phyloP scores from a whole-genome alignment of 306 rosid species.

The Quercus gilva region DNA sequence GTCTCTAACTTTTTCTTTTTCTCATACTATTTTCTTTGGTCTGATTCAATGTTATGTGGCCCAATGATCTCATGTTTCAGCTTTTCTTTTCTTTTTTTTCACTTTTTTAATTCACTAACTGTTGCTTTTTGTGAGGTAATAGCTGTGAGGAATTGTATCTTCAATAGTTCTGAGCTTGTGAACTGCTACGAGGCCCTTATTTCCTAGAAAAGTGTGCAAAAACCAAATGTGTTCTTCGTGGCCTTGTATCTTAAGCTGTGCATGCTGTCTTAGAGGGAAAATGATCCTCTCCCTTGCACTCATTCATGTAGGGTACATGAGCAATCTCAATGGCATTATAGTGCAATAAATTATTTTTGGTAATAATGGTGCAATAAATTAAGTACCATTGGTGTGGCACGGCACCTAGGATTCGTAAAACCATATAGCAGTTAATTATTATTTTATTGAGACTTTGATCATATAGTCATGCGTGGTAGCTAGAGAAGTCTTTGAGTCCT shows the following conservation, averaged over 20 bases:
- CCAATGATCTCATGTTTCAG: conserved; percentile 8
- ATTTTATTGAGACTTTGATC: too few species aligned
- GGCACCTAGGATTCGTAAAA: too few species aligned
- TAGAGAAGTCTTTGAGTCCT: too few species aligned
- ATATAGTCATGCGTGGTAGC: too few species aligned
- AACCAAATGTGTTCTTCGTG: conserved; percentile 6
- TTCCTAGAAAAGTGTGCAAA: conserved; percentile 31
- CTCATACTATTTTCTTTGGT: conserved; percentile 10
- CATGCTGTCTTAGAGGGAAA: not conserved
- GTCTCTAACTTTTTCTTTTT: conserved; percentile 6
- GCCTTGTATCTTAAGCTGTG: not conserved
- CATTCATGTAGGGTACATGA: not conserved
- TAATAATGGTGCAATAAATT: not conserved
- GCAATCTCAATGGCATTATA: not conserved
- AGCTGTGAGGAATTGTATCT: conserved; percentile 5
- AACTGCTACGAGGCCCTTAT: conserved; percentile 20
- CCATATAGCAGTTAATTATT: too few species aligned
- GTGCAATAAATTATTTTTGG: not conserved
- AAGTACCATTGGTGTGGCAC: too few species aligned
- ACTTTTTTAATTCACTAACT: not conserved
- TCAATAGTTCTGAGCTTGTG: conserved; percentile 13
- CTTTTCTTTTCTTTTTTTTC: not conserved
- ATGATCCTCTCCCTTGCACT: not conserved
- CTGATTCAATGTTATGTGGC: conserved; percentile 23
- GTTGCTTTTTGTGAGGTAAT: not conserved